Evolutionary conservation across 495 filamentous ascomycete species (phyloP).

Genomic region (Collariella sp.): DNA sequence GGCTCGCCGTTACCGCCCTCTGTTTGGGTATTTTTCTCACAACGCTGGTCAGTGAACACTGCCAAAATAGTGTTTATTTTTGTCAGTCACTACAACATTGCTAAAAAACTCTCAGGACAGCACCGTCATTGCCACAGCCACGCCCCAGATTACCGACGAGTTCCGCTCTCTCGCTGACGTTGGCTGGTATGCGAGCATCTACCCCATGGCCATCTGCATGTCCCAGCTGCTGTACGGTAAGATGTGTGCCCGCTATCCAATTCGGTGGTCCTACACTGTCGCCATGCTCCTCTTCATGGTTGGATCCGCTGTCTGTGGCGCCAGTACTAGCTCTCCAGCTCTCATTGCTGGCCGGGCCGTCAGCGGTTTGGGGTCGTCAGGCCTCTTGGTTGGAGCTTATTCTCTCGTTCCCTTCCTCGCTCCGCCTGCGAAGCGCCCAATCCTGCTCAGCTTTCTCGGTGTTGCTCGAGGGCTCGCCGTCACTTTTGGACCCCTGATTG

Average conservation of each 20-base stretch:
- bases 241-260: slow-evolving; percentile 39
- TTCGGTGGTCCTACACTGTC: slow-evolving; percentile 31
- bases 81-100: no score
- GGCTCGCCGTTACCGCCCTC: no score
- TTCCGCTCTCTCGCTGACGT: not conserved
- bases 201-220: slow-evolving; percentile 40
- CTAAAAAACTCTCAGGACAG: no score
- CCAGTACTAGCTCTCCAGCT: slow-evolving; percentile 38
- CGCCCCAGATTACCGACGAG: slow-evolving; percentile 4
- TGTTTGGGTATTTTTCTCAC: no score
- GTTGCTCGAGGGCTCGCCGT: slow-evolving; percentile 5
- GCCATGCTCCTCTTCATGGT: slow-evolving; percentile 39
- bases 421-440: slow-evolving; percentile 32
- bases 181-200: slow-evolving; percentile 48
- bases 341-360: slow-evolving; percentile 44
- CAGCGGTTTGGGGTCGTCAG: slow-evolving; percentile 9
- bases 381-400: slow-evolving; percentile 29
- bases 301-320: slow-evolving; percentile 47
- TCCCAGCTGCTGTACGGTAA: slow-evolving; percentile 25
- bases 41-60: no score
- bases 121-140: slow-evolving; percentile 6
- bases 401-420: slow-evolving; percentile 44
- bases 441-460: slow-evolving; percentile 28
- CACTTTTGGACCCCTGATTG: slow-evolving; percentile 31
- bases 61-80: no score